A percentile compares a stretch with the other conserved stretches of the same genome.
Evolutionary conservation across 2,329 filamentous ascomycete genomes (phyloP).

Genomic region (Aplosporella prunicola): DNA sequence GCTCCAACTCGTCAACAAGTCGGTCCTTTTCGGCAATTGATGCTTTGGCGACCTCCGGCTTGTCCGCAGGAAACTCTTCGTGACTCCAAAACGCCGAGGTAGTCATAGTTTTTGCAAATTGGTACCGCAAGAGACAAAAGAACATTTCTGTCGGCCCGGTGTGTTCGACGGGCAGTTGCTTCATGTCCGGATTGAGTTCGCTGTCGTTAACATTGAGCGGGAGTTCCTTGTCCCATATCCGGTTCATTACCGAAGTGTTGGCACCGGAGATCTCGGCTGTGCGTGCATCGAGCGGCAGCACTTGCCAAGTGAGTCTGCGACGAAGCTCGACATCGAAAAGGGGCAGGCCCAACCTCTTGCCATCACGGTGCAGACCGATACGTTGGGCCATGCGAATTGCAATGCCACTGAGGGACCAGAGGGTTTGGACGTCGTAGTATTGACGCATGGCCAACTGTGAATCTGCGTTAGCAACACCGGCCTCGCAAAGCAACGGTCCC

Average conservation of each 20-base stretch:
- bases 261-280: conserved; percentile 47
- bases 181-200: conserved; percentile 36
- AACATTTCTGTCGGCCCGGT: conserved; percentile 41
- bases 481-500: not conserved
- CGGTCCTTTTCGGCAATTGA: conserved; percentile 19
- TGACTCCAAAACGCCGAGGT: not conserved
- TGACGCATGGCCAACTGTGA: conserved; percentile 35
- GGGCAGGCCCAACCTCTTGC: conserved; percentile 40
- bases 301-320: conserved; percentile 53
- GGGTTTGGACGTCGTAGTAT: conserved; percentile 40
- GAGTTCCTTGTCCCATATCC: conserved; percentile 36
- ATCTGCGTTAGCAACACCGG: conserved; percentile 8
- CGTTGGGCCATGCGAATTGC: conserved; percentile 51
- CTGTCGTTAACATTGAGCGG: conserved; percentile 48
- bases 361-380: conserved; percentile 53
- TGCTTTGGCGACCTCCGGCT: conserved; percentile 14
- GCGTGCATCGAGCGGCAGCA: conserved; percentile 51
- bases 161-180: conserved; percentile 32
- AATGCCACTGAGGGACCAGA: conserved; percentile 56
- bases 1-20: conserved; percentile 34
- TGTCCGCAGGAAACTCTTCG: conserved; percentile 7
- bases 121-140: conserved; percentile 35
- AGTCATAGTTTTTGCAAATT: conserved; percentile 33
- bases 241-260: conserved; percentile 29
- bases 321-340: conserved; percentile 52